phyloP scores from a whole-genome alignment of 164 flowering plant genomes.

The Nymphaea thermarum region DNA sequence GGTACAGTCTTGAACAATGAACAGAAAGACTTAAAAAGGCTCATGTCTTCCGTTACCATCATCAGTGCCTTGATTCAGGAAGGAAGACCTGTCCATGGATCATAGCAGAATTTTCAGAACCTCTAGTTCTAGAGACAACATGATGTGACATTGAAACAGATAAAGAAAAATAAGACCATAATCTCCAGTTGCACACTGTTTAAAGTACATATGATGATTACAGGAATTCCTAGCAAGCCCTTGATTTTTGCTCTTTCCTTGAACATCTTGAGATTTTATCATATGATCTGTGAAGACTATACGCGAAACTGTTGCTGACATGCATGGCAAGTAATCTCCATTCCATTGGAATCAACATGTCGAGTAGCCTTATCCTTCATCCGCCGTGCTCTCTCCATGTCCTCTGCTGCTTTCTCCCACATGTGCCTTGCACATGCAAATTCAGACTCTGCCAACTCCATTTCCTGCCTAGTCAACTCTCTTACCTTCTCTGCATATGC shows the following conservation, averaged over 20 bases:
- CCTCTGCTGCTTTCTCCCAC: conserved; percentile 82
- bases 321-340: conserved; percentile 90
- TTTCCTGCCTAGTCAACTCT: conserved; percentile 77
- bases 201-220: background rate
- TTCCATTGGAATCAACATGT: conserved; percentile 46
- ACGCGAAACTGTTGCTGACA: conserved; percentile 72
- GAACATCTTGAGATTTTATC: background rate
- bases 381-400: conserved; percentile 58
- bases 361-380: conserved; percentile 51
- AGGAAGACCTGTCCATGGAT: background rate
- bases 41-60: background rate
- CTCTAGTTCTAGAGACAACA: background rate
- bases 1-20: background rate
- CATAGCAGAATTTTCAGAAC: background rate
- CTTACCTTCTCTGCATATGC: conserved; percentile 88
- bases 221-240: background rate
- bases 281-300: conserved; percentile 3
- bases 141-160: background rate
- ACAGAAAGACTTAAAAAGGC: no score
- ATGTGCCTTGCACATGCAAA: conserved; percentile 63
- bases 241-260: background rate
- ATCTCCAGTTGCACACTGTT: background rate
- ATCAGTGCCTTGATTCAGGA: background rate
- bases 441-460: conserved; percentile 87
- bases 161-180: background rate